Conservation (phyloP, 2,329 filamentous ascomycete species). For the Talaromyces atroroseus region DNA sequence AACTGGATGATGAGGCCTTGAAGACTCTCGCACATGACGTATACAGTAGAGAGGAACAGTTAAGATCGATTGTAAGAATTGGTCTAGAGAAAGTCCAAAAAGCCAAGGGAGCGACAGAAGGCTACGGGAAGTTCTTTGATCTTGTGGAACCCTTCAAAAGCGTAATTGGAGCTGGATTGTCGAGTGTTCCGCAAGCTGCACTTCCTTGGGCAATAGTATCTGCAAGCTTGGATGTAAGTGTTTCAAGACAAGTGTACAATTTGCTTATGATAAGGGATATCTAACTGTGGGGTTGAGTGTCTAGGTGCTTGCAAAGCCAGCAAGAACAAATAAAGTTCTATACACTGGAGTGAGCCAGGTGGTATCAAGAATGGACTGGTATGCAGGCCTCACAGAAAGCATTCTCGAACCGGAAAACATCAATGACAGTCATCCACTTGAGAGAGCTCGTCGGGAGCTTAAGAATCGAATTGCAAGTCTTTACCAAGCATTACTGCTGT, state of each 20-base stretch:
- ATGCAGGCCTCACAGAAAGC: not conserved
- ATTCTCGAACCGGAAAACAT: not conserved
- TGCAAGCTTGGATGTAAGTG: not conserved
- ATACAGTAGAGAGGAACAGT: not conserved
- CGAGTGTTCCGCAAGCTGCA: not conserved
- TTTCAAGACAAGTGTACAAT: not conserved
- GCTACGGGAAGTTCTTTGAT: not conserved
- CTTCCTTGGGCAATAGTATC: not conserved
- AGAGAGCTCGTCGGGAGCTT: constrained; percentile 10
- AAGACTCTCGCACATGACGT: too few relatives aligned
- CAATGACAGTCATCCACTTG: not conserved
- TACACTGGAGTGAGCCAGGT: not conserved
- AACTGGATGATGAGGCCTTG: too few relatives aligned
- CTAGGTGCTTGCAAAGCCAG: not conserved
- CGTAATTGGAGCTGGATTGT: not conserved
- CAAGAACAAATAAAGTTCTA: not conserved
- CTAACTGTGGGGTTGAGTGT: not conserved
- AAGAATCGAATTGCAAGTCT: constrained; percentile 28
- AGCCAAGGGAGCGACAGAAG: not conserved
- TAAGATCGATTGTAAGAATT: not conserved
- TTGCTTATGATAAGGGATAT: too few relatives aligned
- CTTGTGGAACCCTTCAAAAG: not conserved
- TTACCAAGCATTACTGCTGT: constrained; percentile 37
- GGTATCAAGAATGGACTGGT: not conserved
- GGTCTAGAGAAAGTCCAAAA: not conserved